A percentile compares a stretch with the other conserved stretches of the same genome.
phyloP scores from a whole-genome alignment of 2,329 filamentous ascomycete genomes.

The Rhynchosporium graminicola region DNA sequence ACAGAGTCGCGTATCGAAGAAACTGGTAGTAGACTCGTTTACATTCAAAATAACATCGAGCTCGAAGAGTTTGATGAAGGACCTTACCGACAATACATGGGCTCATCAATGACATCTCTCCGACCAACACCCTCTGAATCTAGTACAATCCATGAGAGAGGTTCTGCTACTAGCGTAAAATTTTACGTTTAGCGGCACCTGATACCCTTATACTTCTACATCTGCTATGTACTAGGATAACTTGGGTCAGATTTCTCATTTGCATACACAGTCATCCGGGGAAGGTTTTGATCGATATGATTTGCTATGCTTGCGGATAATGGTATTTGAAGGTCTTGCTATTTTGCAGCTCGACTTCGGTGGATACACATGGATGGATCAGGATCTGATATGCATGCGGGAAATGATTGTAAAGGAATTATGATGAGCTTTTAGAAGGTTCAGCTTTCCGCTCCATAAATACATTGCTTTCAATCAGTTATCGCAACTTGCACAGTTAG shows the following conservation, averaged over 20 bases:
- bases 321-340: neutral
- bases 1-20: neutral
- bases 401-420: neutral
- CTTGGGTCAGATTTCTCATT: slow-evolving; percentile 5
- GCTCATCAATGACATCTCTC: neutral
- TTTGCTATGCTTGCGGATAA: slow-evolving; percentile 4
- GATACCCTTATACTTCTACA: neutral
- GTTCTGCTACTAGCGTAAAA: slow-evolving; percentile 4
- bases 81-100: neutral
- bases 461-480: neutral
- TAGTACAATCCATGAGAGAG: slow-evolving; percentile 11
- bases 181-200: slow-evolving; percentile 1
- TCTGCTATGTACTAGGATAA: slow-evolving; percentile 7
- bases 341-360: slow-evolving; percentile 7
- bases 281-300: slow-evolving; percentile 5
- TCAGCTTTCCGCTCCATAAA: slow-evolving; percentile 11
- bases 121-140: neutral
- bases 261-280: slow-evolving; percentile 3
- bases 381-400: slow-evolving; percentile 9
- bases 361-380: slow-evolving; percentile 3
- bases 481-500: no score
- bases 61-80: slow-evolving; percentile 5
- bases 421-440: slow-evolving; percentile 5
- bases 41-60: neutral
- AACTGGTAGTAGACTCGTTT: neutral